Percentiles rank a stretch among this genome's conserved stretches.
These are phyloP conservation scores for Oryza nivara DNA, from an alignment of 176 grass and related monocot genomes.

Conservation along the genomic window DNA sequence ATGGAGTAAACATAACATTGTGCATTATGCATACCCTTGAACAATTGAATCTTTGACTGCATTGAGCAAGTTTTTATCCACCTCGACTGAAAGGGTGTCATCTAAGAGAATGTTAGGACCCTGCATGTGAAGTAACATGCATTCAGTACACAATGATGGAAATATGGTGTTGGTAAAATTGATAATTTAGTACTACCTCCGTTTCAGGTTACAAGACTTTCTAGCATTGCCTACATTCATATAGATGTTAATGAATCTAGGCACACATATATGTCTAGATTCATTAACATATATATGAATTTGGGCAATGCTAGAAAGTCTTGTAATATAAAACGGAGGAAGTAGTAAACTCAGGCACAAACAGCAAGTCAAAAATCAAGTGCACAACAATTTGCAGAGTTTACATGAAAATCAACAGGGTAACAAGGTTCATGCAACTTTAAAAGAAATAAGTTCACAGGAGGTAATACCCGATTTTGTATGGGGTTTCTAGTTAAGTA, in stretches of 20 bases:
- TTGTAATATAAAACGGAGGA: no score
- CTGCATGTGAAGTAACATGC: constrained; percentile 42
- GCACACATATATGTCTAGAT: no score
- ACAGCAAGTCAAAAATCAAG: constrained; percentile 8
- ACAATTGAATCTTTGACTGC: constrained; percentile 95
- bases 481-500: not conserved
- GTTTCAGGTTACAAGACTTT: no score
- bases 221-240: no score
- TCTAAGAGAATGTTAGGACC: constrained; percentile 96
- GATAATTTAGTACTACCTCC: not conserved
- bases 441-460: not conserved
- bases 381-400: not conserved
- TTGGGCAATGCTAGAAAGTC: no score
- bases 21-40: constrained; percentile 67
- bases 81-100: constrained; percentile 92
- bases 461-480: not conserved
- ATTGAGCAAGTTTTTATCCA: constrained; percentile 91
- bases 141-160: constrained; percentile 17
- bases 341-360: not conserved
- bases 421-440: constrained; percentile 6
- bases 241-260: no score
- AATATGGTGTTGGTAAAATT: constrained; percentile 14
- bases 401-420: not conserved
- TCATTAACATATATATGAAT: no score
- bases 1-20: constrained; percentile 23